Evolutionary conservation across 305 asterid species (phyloP).

Genomic region (Ruellia speciosa): DNA sequence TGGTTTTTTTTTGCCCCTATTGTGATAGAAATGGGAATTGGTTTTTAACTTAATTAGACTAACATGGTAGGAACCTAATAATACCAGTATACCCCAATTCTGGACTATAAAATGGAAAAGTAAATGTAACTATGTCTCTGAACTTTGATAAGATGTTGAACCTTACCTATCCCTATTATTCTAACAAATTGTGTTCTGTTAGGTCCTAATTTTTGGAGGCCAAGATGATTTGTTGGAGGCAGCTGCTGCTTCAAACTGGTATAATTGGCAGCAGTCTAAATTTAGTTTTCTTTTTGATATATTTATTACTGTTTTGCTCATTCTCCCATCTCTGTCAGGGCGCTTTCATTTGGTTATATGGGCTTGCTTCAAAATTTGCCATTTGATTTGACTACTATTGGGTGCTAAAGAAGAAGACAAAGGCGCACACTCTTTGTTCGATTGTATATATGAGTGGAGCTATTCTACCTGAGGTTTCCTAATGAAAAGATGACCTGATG

Average conservation of each 20-base stretch:
- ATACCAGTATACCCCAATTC: not conserved
- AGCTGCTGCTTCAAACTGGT: slow-evolving; percentile 31
- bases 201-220: slow-evolving; percentile 66
- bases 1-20: not conserved
- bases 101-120: not conserved
- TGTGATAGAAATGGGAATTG: not conserved
- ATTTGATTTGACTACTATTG: not conserved
- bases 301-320: not conserved
- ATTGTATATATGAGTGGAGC: slow-evolving; percentile 27
- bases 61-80: not conserved
- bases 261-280: slow-evolving; percentile 5
- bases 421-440: slow-evolving; percentile 10
- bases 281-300: not conserved
- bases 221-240: slow-evolving; percentile 31
- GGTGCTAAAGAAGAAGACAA: slow-evolving; percentile 14
- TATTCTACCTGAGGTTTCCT: slow-evolving; percentile 18
- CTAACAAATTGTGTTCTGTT: slow-evolving; percentile 13
- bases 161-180: too few relatives aligned
- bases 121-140: too few relatives aligned
- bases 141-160: too few relatives aligned
- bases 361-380: slow-evolving; percentile 13
- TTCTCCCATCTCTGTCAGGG: slow-evolving; percentile 20
- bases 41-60: not conserved
- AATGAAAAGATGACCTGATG: slow-evolving; percentile 22
- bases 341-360: slow-evolving; percentile 9